These are phyloP conservation scores for Ceratocystiopsis sp. DNA, from an alignment of 2,329 filamentous ascomycete genomes.

Conservation along the genomic window DNA sequence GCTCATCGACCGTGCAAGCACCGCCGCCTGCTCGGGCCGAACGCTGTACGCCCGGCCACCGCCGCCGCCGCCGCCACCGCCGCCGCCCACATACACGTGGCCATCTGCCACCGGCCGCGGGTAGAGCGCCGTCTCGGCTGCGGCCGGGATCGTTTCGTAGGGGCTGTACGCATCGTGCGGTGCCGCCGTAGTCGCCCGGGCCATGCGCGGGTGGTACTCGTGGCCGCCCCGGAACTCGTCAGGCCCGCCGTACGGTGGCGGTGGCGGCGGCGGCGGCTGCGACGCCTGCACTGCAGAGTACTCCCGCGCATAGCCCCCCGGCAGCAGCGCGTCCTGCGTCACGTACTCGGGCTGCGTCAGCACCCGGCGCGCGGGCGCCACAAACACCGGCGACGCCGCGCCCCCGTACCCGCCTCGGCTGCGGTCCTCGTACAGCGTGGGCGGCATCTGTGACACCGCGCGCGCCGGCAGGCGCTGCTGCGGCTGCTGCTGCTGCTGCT, in stretches of 20 bases:
- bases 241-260: not conserved
- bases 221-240: constrained; percentile 9
- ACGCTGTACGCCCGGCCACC: constrained; percentile 6
- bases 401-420: no score
- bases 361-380: constrained; percentile 28
- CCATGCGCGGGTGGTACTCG: constrained; percentile 10
- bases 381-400: constrained; percentile 30
- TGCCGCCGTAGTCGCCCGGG: constrained; percentile 36
- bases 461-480: constrained; percentile 18
- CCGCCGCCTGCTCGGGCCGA: constrained; percentile 15
- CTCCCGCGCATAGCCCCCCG: constrained; percentile 34
- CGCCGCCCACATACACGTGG: not conserved
- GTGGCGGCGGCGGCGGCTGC: not conserved
- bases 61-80: not conserved
- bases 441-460: constrained; percentile 32
- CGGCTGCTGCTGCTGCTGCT: no score
- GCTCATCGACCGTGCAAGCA: constrained; percentile 22
- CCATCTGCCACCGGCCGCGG: no score
- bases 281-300: constrained; percentile 31
- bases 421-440: constrained; percentile 30
- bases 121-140: not conserved
- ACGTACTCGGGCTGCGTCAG: constrained; percentile 46
- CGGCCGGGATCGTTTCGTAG: constrained; percentile 10
- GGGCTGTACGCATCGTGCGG: constrained; percentile 19
- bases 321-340: constrained; percentile 13